Evolutionary conservation across 352 stramenopile species (phyloP), one percentile per base, ranked within the genome.

Genomic region (Achlya hypogyna): DNA sequence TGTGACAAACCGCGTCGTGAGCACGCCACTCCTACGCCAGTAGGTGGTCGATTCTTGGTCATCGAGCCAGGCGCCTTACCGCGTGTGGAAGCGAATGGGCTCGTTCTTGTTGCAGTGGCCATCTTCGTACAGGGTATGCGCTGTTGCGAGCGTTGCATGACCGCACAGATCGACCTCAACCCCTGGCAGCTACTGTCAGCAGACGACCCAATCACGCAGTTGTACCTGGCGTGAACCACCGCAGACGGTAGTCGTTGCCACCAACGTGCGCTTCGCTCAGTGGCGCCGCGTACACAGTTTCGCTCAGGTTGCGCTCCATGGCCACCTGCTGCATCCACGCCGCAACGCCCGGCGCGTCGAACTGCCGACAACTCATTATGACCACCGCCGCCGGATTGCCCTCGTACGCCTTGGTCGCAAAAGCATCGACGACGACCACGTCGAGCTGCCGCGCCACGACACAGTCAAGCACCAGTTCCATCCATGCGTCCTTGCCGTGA

Each of bases 381-480:
- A 97, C 91, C 18, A 98, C 88, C 0, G 79, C 90, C 14, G 92
- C 94, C 9, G 92, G 92, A 73, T 98, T 98, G 40, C 94, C 94
- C 38, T 79, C 84, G 40, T 91, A 95, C 27, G 71, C 35, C 10
- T 80, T 75, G 8, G 68, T 59, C 32, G 78, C 76, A 59, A 95
- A 95, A 4, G 85, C 77, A 42, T 95, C 83, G 40, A 93, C 80
- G 70, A 88, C 75, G 25, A 80, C 69, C 22, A 86, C 68, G 0
- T 60, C 16, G 1, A 81, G 69, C 0, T 22, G 66, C 16, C 76
- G 73, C 22, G 67, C 75, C n/a, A 60, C 62, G 0, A 74, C 60
- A 27, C 73, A 78, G 65, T 93, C 76, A 12, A 89, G 43, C n/a
- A 64, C 70, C 27, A 93, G 60, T 47, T 97, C 81, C 69, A 95